Evolutionary conservation across 1,284 basidiomycete species (phyloP), one percentile per base, ranked within the genome.

Genomic region (Ustilago shanxiensis): DNA sequence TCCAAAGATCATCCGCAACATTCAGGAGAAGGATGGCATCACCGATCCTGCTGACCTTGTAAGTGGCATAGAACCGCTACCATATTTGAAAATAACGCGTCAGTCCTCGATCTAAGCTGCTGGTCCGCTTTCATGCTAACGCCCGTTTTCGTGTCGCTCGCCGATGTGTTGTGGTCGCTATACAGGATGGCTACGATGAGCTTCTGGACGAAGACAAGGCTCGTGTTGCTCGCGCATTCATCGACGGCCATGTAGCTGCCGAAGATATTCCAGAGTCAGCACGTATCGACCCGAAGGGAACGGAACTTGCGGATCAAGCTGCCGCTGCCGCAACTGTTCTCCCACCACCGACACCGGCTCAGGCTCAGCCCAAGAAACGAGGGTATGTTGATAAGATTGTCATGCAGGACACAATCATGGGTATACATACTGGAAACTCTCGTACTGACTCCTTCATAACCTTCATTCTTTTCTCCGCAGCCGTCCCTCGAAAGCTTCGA

Each of bases 1-100:
- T 7, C 52, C 59, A 14, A 66, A 66, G 39, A 90, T 94, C 60
- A 82, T 95, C 41, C 85, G 86, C n/a, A 93, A 94, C 83, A 89
- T 93, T 86, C 92, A 93, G 87, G 88, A 89, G 31, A 87, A 87
- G 7, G 89, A 77, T 10, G 75, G 75, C 52, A 72, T 92, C 79
- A 87, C 89, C 9, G 88, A 89, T 11, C 88, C 79, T 9, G 51
- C 41, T 24, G 77, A 79, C 49, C 61, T 79, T 22, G 41, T 44
- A 44, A 44, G 41, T 44, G 41, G n/a, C n/a, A n/a, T 16, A 20
- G 7, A 22, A 60, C 50, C n/a, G 0, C 24, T 45, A n/a, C 31
- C 35, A 28, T 14, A 53, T 35, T 41, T 20, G 13, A 50, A 58
- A 33, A 41, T 39, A 29, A 44, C 51, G 37, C 60, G 45, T 41